Evolutionary conservation across 768 basidiomycete genomes (phyloP).

Genomic region (Naganishia kalamii): DNA sequence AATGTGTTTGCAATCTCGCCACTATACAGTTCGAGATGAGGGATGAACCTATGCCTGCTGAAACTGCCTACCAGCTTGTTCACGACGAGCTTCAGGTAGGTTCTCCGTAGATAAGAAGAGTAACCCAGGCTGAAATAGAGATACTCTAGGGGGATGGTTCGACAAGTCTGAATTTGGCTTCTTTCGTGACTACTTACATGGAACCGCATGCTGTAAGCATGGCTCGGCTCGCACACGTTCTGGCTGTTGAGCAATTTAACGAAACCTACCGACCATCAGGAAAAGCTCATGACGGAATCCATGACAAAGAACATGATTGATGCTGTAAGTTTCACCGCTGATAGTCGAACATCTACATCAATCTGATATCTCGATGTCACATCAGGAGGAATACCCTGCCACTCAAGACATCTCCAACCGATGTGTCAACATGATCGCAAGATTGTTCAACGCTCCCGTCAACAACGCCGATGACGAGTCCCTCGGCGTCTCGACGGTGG

Average conservation of each 20-base stretch:
- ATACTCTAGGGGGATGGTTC: constrained; percentile 19
- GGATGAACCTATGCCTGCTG: constrained; percentile 27
- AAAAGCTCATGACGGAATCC: constrained; percentile 27
- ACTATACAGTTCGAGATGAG: constrained; percentile 24
- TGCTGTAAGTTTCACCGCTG: background rate
- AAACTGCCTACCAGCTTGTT: constrained; percentile 27
- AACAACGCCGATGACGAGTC: constrained; percentile 16
- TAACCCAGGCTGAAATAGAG: background rate
- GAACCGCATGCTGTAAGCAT: constrained; percentile 24
- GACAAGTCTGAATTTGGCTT: constrained; percentile 28
- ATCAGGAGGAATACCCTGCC: constrained; percentile 27
- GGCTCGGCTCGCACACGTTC: too few relatives aligned
- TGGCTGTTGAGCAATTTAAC: too few relatives aligned
- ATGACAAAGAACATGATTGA: constrained; percentile 29
- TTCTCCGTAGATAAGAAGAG: background rate
- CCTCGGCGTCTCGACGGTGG: constrained; percentile 26
- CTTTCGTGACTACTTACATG: constrained; percentile 32
- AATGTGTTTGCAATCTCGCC: background rate
- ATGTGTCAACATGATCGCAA: constrained; percentile 25
- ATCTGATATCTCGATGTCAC: too few relatives aligned
- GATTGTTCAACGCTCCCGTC: constrained; percentile 29
- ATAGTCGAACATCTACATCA: too few relatives aligned
- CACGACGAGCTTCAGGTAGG: constrained; percentile 28
- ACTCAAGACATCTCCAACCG: constrained; percentile 25
- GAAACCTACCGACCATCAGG: too few relatives aligned